phyloP scores from a whole-genome alignment of 2,329 filamentous ascomycete species.

The Nigrospora sphaerica region DNA sequence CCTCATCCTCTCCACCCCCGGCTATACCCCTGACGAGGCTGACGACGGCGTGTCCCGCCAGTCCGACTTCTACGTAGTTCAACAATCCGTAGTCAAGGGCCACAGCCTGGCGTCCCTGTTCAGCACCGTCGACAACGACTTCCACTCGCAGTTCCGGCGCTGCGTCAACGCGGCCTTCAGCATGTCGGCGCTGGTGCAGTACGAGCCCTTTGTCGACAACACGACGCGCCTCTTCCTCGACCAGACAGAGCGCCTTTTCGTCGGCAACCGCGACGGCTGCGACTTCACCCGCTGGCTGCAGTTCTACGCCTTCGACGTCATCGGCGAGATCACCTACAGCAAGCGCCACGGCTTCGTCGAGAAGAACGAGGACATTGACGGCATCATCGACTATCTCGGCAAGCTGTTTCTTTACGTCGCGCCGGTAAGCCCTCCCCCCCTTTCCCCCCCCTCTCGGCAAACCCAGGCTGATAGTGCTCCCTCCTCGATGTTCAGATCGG shows the following conservation, averaged over 20 bases:
- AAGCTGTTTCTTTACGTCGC: constrained; percentile 65
- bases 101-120: constrained; percentile 65
- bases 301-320: constrained; percentile 77
- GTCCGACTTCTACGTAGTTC: constrained; percentile 77
- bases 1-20: no score
- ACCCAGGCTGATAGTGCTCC: no score
- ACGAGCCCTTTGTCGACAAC: constrained; percentile 74
- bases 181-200: constrained; percentile 70
- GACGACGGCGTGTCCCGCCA: constrained; percentile 20
- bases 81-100: constrained; percentile 65
- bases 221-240: constrained; percentile 65
- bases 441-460: no score
- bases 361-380: constrained; percentile 66
- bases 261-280: constrained; percentile 36
- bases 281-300: constrained; percentile 69
- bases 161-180: constrained; percentile 71
- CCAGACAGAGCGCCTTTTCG: constrained; percentile 51
- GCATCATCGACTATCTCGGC: constrained; percentile 59
- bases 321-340: constrained; percentile 70
- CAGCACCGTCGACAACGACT: constrained; percentile 67
- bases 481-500: constrained; percentile 44
- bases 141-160: constrained; percentile 67
- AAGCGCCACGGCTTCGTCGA: constrained; percentile 72
- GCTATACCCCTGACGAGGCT: no score
- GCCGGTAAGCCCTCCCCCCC: constrained; percentile 39